Conservation (phyloP, 192 early-diverging fungal species). For the Backusella westeae region DNA sequence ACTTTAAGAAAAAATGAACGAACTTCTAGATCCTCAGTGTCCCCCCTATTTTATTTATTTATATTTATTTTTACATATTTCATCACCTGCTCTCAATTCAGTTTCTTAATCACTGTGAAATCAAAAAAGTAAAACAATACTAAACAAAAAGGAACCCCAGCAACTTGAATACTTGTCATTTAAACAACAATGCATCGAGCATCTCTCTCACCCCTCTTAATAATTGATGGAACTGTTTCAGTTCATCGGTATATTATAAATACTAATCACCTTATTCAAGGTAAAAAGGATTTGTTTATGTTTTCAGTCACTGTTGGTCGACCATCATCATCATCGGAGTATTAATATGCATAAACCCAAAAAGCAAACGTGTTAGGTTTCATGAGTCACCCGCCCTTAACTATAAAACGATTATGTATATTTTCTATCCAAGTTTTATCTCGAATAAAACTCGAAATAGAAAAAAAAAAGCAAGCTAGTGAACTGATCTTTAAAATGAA, state of each 20-base stretch:
- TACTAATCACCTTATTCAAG: neutral
- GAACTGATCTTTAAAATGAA: neutral
- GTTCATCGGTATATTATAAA: neutral
- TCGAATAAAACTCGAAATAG: neutral
- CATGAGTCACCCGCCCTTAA: conserved; percentile 9
- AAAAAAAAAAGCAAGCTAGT: neutral
- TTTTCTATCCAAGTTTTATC: neutral
- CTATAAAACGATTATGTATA: neutral
- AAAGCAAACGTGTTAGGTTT: conserved; percentile 6
- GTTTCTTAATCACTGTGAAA: neutral
- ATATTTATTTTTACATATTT: conserved; percentile 8
- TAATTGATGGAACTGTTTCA: neutral
- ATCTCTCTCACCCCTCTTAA: neutral
- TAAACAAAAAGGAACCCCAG: neutral
- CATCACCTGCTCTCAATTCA: neutral
- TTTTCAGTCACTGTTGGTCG: neutral
- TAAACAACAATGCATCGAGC: neutral
- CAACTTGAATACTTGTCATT: neutral
- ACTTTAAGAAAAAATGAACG: neutral
- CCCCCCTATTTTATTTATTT: neutral
- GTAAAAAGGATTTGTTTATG: neutral
- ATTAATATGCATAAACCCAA: neutral
- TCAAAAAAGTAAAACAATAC: neutral
- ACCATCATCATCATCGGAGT: neutral
- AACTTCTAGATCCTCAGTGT: neutral